phyloP scores from a whole-genome alignment of 1,139 yeast species.

The Geotrichum bryndzae region DNA sequence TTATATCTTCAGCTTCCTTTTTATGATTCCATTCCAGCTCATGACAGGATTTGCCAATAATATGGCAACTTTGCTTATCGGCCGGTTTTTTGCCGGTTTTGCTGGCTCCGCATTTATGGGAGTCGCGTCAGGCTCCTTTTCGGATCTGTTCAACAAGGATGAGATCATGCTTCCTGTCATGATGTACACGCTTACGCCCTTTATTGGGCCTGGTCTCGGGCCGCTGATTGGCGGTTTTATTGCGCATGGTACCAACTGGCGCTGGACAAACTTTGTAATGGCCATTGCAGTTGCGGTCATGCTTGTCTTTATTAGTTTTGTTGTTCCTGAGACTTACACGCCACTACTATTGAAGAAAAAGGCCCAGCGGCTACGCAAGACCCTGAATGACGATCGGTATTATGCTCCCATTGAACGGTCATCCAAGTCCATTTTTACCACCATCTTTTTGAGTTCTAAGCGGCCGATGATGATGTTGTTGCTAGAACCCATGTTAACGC shows the following conservation, averaged over 20 bases:
- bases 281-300: conserved; percentile 61
- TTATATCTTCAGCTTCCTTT: conserved; percentile 50
- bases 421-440: conserved; percentile 29
- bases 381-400: conserved; percentile 52
- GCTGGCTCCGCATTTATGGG: conserved; percentile 66
- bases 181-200: conserved; percentile 64
- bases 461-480: conserved; percentile 51
- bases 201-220: conserved; percentile 70
- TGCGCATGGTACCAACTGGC: conserved; percentile 46
- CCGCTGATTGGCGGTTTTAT: conserved; percentile 67
- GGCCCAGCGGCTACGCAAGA: conserved; percentile 52
- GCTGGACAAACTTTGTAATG: conserved; percentile 60
- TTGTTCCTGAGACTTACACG: conserved; percentile 69
- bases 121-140: conserved; percentile 71
- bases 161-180: conserved; percentile 67
- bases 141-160: conserved; percentile 54
- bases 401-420: conserved; percentile 45
- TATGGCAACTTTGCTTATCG: conserved; percentile 55
- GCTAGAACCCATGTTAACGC: conserved; percentile 57
- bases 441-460: conserved; percentile 40
- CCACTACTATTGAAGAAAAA: conserved; percentile 56
- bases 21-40: conserved; percentile 57
- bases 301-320: conserved; percentile 42
- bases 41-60: conserved; percentile 62
- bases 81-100: conserved; percentile 63